Conservation (phyloP, 1,284 basidiomycete genomes). For the Pseudozyma sp. region DNA sequence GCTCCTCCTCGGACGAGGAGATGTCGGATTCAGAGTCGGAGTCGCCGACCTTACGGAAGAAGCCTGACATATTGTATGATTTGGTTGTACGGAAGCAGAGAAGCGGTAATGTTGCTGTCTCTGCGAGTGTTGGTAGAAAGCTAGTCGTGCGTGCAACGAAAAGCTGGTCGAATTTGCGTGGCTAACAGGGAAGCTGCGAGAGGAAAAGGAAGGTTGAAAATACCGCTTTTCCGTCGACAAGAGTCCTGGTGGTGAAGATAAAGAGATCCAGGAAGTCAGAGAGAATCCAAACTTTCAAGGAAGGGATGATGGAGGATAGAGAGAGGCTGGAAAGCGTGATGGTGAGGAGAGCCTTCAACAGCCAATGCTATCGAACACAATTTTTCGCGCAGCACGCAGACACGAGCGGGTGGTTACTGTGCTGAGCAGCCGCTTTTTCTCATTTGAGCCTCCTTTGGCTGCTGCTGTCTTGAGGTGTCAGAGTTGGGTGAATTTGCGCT, state of each 20-base stretch:
- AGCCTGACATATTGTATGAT: constrained; percentile 61
- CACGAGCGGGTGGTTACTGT: not conserved
- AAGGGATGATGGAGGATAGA: constrained; percentile 24
- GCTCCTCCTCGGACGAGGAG: constrained; percentile 66
- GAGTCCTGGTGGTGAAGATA: constrained; percentile 10
- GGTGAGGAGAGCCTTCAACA: constrained; percentile 10
- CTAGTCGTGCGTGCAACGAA: constrained; percentile 2
- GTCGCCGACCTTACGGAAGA: constrained; percentile 66
- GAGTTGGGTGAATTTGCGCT: not conserved
- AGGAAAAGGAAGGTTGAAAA: constrained; percentile 45
- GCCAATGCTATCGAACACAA: constrained; percentile 12
- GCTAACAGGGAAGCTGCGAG: constrained; percentile 18
- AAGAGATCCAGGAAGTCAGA: constrained; percentile 38
- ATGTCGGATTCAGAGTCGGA: constrained; percentile 68
- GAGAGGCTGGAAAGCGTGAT: constrained; percentile 12
- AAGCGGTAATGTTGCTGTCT: constrained; percentile 26
- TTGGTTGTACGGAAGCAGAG: constrained; percentile 18
- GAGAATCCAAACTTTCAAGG: constrained; percentile 43
- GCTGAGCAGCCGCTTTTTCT: not conserved
- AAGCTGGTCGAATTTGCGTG: not conserved
- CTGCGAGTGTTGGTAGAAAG: constrained; percentile 11
- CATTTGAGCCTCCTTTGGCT: not conserved
- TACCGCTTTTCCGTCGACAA: constrained; percentile 47
- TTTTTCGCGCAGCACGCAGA: constrained; percentile 34
- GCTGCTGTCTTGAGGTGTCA: not conserved